Evolutionary conservation across 208 protist species (phyloP).

Genomic region (Wallacemonas sp.): DNA sequence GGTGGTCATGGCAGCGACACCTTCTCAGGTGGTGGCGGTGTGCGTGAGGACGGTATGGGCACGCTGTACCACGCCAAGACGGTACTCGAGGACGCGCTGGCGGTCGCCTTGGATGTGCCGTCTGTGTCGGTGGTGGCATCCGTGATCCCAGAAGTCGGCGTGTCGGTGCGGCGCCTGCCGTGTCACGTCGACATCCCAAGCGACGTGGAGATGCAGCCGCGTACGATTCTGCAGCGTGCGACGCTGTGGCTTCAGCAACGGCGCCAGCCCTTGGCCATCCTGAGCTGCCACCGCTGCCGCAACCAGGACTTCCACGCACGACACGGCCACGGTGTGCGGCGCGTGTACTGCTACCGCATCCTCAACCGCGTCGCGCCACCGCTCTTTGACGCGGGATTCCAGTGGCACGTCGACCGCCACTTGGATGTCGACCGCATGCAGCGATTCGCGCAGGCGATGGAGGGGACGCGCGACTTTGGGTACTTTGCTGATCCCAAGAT

Average conservation of each 20-base stretch:
- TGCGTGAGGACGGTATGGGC: not conserved
- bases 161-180: conserved; percentile 73
- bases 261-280: conserved; percentile 71
- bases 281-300: conserved; percentile 69
- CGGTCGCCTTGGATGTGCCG: conserved; percentile 73
- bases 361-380: conserved; percentile 89
- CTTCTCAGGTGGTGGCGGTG: not conserved
- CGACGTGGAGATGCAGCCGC: conserved; percentile 74
- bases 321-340: conserved; percentile 61
- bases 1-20: not conserved
- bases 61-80: conserved; percentile 32
- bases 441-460: conserved; percentile 62
- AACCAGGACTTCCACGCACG: conserved; percentile 88
- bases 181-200: conserved; percentile 87
- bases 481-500: conserved; percentile 90
- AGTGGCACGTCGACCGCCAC: conserved; percentile 89
- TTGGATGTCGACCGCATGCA: conserved; percentile 84
- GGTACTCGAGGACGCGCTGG: conserved; percentile 82
- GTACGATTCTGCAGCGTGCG: conserved; percentile 87
- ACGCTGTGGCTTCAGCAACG: conserved; percentile 82
- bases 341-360: conserved; percentile 90
- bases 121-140: conserved; percentile 55
- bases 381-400: conserved; percentile 79
- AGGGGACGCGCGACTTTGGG: conserved; percentile 82
- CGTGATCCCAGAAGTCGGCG: conserved; percentile 78